Conservation (phyloP, 1,284 basidiomycete genomes). For the Ceratobasidium sp. region DNA sequence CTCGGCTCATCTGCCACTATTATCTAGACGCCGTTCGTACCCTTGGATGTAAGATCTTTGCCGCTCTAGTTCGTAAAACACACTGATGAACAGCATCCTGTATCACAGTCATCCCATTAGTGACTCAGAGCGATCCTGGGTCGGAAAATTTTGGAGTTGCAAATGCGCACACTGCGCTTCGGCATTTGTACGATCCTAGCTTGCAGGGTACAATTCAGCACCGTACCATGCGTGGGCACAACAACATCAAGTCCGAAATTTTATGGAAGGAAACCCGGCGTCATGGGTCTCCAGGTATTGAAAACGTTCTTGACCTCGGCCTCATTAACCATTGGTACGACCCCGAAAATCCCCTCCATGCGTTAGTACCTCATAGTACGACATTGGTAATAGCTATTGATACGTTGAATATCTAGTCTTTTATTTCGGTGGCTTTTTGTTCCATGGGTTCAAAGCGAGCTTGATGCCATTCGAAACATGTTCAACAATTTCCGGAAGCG, state of each 20-base stretch:
- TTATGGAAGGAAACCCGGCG: slow-evolving; percentile 56
- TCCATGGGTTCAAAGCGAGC: background rate
- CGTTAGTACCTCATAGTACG: too few relatives aligned
- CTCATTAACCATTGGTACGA: too few relatives aligned
- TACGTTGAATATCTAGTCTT: background rate
- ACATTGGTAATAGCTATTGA: too few relatives aligned
- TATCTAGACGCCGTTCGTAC: slow-evolving; percentile 55
- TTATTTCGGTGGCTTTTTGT: background rate
- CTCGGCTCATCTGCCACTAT: slow-evolving; percentile 56
- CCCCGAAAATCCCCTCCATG: too few relatives aligned
- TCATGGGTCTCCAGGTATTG: slow-evolving; percentile 56
- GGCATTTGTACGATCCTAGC: slow-evolving; percentile 57
- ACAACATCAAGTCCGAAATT: slow-evolving; percentile 59
- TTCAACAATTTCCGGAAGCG: background rate
- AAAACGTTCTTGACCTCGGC: too few relatives aligned
- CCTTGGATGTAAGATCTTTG: slow-evolving; percentile 51
- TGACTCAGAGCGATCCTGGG: slow-evolving; percentile 61
- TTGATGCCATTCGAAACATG: background rate
- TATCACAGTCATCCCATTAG: slow-evolving; percentile 54
- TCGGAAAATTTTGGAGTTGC: slow-evolving; percentile 60
- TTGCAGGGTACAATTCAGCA: slow-evolving; percentile 59
- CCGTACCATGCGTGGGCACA: slow-evolving; percentile 54
- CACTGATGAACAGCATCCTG: slow-evolving; percentile 26
- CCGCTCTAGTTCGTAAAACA: background rate
- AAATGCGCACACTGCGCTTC: slow-evolving; percentile 58